Conservation (phyloP, 192 early-diverging fungal species). For the Piromyces sp. region DNA sequence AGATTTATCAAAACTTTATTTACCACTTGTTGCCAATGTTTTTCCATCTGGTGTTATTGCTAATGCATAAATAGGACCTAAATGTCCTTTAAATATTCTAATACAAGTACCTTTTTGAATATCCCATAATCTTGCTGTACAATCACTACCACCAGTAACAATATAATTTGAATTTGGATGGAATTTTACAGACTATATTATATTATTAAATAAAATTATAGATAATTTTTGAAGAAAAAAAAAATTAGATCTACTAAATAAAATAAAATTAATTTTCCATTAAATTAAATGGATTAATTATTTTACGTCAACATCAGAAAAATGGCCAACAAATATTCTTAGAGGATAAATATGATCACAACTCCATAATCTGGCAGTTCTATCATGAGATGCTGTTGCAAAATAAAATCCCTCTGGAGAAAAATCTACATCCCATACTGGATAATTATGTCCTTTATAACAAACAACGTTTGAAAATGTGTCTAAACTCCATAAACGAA, state of each 20-base stretch:
- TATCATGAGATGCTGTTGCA: constrained; percentile 86
- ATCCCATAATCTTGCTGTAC: constrained; percentile 80
- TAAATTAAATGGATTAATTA: neutral
- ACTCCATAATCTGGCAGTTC: constrained; percentile 89
- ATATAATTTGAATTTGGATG: constrained; percentile 94
- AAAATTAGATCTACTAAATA: too few relatives aligned
- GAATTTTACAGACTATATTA: constrained; percentile 77
- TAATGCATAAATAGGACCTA: constrained; percentile 59
- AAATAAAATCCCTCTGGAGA: constrained; percentile 86
- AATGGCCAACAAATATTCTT: constrained; percentile 92
- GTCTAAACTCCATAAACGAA: constrained; percentile 87
- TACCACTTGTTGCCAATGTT: constrained; percentile 73
- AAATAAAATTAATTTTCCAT: too few relatives aligned
- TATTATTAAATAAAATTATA: too few relatives aligned
- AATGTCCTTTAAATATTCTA: constrained; percentile 76
- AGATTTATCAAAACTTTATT: constrained; percentile 2
- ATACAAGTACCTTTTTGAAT: constrained; percentile 76
- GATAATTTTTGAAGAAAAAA: too few relatives aligned
- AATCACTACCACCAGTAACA: constrained; percentile 79
- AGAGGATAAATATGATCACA: constrained; percentile 90
- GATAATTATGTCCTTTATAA: constrained; percentile 93
- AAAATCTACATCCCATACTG: constrained; percentile 91
- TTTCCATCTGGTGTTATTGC: constrained; percentile 86
- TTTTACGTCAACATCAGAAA: constrained; percentile 86
- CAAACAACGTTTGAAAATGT: constrained; percentile 80